Percentiles rank a stretch among this genome's conserved stretches.
Conservation (phyloP, 352 stramenopile species). For the Globisporangium acanthophoron region DNA sequence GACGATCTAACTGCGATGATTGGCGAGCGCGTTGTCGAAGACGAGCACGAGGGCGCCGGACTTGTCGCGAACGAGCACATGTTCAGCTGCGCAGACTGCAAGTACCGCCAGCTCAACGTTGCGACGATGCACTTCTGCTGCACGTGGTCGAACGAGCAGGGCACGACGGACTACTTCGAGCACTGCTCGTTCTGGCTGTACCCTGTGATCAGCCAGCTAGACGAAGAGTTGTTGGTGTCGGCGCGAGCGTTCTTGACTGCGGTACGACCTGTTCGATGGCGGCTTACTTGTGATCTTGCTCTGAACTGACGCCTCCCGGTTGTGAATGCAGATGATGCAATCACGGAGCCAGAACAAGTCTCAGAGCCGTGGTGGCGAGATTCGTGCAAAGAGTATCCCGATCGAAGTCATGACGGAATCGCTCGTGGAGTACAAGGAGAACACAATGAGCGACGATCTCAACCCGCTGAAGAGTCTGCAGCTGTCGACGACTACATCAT, state of each 20-base stretch:
- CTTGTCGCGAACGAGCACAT: conserved; percentile 60
- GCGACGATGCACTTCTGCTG: conserved; percentile 86
- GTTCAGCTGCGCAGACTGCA: conserved; percentile 83
- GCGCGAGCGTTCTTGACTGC: conserved; percentile 69
- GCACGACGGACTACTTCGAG: conserved; percentile 87
- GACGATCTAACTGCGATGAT: conserved; percentile 49
- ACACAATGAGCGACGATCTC: conserved; percentile 70
- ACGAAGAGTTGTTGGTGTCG: conserved; percentile 80
- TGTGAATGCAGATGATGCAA: conserved; percentile 38
- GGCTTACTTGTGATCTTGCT: conserved; percentile 2
- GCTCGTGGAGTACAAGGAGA: conserved; percentile 70
- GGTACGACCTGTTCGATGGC: conserved; percentile 23
- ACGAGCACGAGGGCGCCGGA: conserved; percentile 29
- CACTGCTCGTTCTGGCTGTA: conserved; percentile 86
- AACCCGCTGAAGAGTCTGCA: conserved; percentile 72
- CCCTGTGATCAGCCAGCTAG: conserved; percentile 76
- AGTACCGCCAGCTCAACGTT: conserved; percentile 71
- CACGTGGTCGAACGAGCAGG: conserved; percentile 87
- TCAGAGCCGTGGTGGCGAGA: conserved; percentile 69
- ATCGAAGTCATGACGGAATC: conserved; percentile 80
- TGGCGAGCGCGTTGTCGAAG: conserved; percentile 17
- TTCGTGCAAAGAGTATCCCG: conserved; percentile 75
- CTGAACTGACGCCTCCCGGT: not conserved
- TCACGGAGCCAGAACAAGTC: conserved; percentile 61
- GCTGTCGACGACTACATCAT: conserved; percentile 56